Base-by-base conservation (phyloP, 1,139 yeast genomes). In the Sugiyamaella japonica region DNA sequence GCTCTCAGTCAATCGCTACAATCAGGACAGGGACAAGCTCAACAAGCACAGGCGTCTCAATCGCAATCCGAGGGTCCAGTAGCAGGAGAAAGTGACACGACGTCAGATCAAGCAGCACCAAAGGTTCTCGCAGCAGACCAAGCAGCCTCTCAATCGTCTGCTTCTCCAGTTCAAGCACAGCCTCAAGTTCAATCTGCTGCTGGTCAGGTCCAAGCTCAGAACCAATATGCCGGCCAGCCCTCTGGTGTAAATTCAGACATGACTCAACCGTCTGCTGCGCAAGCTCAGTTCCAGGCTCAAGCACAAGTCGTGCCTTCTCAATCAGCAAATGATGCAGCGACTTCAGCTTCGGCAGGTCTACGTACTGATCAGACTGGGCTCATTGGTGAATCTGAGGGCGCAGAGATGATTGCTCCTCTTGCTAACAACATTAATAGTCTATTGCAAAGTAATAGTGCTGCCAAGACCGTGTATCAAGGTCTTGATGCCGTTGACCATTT, bases 401-500 rank as follows among this genome's bases (percentile, higher is more conserved):
- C 52, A 7, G 46, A 34, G 28, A 48, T 53, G 56, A 25, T 40
- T 45, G 56, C 56, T 28, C 56, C 56, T 36, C 15, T 53, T 15
- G 56, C 56, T 20, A 38, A 36, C 29, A 42, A 44, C 17, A 50
- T 48, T 16, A 51, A 48, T 29, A n/a, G 25, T 20, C 41, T 53
- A 1, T 29, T 53, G 20, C 48, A 48, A 23, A 37, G 48, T 32
- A 23, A 53, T 16, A 42, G 53, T 36, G 49, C 36, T 32, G 52
- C 56, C 13, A 23, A 56, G 8, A 23, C 34, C 9, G 38, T 54
- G 20, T 51, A 54, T 36, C 41, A 46, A 38, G 51, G 43, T 10
- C 43, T 54, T 25, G 56, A 54, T 45, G 25, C 37, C 20, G 32
- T 54, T 20, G 56, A 54, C 36, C 56, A 52, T 31, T 32, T 51